Base-by-base conservation (phyloP, 2,329 filamentous ascomycete genomes). In the Claviceps sp. region DNA sequence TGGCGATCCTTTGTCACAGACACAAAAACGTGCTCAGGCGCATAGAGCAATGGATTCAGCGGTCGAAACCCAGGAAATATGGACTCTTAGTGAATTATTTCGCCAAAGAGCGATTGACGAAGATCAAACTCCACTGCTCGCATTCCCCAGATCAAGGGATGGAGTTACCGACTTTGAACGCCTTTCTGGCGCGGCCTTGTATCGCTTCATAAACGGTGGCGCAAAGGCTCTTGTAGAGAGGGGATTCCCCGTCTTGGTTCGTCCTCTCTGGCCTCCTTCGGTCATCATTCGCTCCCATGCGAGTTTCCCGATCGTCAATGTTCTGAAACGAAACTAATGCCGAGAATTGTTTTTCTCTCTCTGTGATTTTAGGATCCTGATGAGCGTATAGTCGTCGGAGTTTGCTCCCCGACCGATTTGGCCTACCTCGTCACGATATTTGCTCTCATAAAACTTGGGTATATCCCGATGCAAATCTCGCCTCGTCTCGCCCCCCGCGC, bases 361-460 rank as follows among this genome's bases (percentile, higher is more conserved):
- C 2, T 14, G 4, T 22, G 6, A 5, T n/a, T 8, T 22, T 47
- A 47, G 45, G 13, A 22, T 22, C 16, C 30, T 20, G 11, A 47
- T 22, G 26, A 47, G 9, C 22, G 8, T 4, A 13, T 36, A 4
- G 50, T 52, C 8, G 34, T 51, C 43, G 49, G 41, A 11, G 30
- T 51, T 40, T 45, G 82, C 83, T 65, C 78, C 84, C 65, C 79
- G 89, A 61, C 79, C 87, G 66, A 77, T 74, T 54, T 57, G 71
- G 49, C 46, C 49, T 51, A 45, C 34, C 26, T 51, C 34, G 42
- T 51, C 30, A 37, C 49, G 5, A 36, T 51, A 37, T 51, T 51
- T 6, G 42, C 49, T n/a, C 49, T 51, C 49, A 46, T 42, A 34
- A 11, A 36, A 6, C 49, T 46, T 30, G 42, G 34, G 3, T 51